Percentiles rank a stretch among this genome's conserved stretches.
phyloP scores from a whole-genome alignment of 1,284 basidiomycete genomes.

The Cryptococcus sp. region DNA sequence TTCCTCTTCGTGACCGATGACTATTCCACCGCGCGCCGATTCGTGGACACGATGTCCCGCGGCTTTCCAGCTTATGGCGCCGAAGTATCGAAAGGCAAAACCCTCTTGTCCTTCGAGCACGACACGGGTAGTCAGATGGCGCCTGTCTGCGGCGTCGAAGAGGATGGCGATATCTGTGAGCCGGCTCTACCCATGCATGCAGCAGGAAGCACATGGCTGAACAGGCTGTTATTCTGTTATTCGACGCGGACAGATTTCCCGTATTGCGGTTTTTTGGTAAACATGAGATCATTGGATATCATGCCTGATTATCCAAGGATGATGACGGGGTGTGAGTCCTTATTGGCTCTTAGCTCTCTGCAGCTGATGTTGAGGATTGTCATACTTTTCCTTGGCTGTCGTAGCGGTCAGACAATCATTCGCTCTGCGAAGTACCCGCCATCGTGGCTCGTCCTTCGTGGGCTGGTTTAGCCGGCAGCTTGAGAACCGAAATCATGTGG shows the following conservation, averaged over 20 bases:
- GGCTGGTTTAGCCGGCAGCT: slow-evolving; percentile 52
- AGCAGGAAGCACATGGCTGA: not conserved
- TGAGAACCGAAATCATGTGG: slow-evolving; percentile 52
- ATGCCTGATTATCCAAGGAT: slow-evolving; percentile 72
- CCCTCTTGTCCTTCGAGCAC: slow-evolving; percentile 60
- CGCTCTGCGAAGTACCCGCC: slow-evolving; percentile 39
- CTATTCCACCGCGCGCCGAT: slow-evolving; percentile 64
- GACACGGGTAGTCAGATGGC: slow-evolving; percentile 25
- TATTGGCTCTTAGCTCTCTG: not conserved
- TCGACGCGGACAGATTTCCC: slow-evolving; percentile 66
- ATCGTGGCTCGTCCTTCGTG: slow-evolving; percentile 38
- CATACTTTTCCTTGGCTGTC: not conserved
- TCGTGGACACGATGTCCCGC: slow-evolving; percentile 75
- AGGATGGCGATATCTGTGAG: slow-evolving; percentile 19
- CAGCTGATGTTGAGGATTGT: not conserved
- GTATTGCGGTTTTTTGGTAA: slow-evolving; percentile 83
- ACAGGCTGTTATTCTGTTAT: not conserved
- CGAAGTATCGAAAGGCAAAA: slow-evolving; percentile 84
- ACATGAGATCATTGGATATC: slow-evolving; percentile 73
- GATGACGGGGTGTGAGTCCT: slow-evolving; percentile 60
- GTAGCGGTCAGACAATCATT: slow-evolving; percentile 51
- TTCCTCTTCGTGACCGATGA: slow-evolving; percentile 85
- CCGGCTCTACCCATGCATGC: not conserved
- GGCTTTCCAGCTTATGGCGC: slow-evolving; percentile 94
- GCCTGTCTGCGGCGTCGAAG: slow-evolving; percentile 17